These are phyloP conservation scores for Asterochloris erici DNA, from an alignment of 139 green algal genomes.

Conservation along the genomic window DNA sequence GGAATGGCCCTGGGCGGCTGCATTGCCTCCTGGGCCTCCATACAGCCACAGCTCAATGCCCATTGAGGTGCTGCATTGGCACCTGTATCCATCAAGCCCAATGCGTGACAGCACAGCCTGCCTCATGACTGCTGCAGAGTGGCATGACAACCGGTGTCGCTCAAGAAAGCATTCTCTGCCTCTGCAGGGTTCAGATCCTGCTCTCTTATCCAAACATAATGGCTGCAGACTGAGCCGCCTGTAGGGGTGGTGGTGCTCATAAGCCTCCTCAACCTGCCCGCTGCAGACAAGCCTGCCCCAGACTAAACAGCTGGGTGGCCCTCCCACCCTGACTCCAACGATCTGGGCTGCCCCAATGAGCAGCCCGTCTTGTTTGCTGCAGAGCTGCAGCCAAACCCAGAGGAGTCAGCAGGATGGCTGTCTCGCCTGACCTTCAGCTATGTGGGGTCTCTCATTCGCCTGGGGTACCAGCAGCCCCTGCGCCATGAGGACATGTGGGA, in stretches of 20 bases:
- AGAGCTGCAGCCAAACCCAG: slow-evolving; percentile 44
- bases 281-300: background rate
- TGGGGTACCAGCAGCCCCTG: slow-evolving; percentile 61
- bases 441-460: slow-evolving; percentile 51
- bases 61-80: no score
- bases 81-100: no score
- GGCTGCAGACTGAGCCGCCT: background rate
- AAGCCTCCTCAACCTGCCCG: background rate
- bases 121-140: no score
- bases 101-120: no score
- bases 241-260: background rate
- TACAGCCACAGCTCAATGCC: no score
- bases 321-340: background rate
- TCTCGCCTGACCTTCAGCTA: slow-evolving; percentile 64
- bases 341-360: background rate
- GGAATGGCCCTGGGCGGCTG: no score
- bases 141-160: no score
- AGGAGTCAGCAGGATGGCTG: slow-evolving; percentile 55
- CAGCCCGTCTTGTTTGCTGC: background rate
- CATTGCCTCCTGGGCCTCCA: no score
- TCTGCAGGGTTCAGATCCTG: no score
- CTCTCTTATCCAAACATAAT: background rate
- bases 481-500: slow-evolving; percentile 82
- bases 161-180: no score
- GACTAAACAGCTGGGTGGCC: background rate